Percentiles rank a stretch among this genome's conserved stretches.
phyloP scores from a whole-genome alignment of 2,329 filamentous ascomycete species.

The Phyllosticta capitalensis region DNA sequence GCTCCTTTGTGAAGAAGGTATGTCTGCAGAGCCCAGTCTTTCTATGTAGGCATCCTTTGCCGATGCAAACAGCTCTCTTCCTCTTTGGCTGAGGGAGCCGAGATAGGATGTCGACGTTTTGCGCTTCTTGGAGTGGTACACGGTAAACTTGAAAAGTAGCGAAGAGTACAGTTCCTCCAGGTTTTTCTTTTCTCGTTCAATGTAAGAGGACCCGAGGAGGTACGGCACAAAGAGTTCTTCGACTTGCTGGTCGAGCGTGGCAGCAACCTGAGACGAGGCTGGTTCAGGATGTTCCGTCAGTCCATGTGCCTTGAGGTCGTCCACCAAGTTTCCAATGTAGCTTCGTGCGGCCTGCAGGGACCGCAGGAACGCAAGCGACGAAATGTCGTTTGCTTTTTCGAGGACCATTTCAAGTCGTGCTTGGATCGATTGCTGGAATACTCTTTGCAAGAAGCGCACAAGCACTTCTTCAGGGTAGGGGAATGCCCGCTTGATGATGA shows the following conservation, averaged over 20 bases:
- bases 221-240: constrained; percentile 59
- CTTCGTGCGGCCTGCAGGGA: constrained; percentile 83
- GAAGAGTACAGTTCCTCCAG: constrained; percentile 81
- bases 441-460: constrained; percentile 83
- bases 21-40: constrained; percentile 76
- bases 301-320: constrained; percentile 89
- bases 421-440: constrained; percentile 97
- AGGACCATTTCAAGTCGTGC: constrained; percentile 91
- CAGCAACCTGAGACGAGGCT: constrained; percentile 74
- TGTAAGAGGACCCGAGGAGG: constrained; percentile 55
- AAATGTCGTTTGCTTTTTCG: constrained; percentile 86
- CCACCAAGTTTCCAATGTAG: constrained; percentile 79
- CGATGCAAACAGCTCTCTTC: constrained; percentile 76
- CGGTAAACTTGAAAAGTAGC: constrained; percentile 87
- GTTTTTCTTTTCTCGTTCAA: constrained; percentile 55
- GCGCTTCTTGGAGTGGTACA: constrained; percentile 83
- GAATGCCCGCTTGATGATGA: constrained; percentile 92
- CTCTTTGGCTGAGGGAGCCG: constrained; percentile 80
- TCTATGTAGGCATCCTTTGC: constrained; percentile 89
- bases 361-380: constrained; percentile 81
- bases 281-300: constrained; percentile 92
- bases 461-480: constrained; percentile 93
- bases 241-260: constrained; percentile 56
- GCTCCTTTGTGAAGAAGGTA: constrained; percentile 77
- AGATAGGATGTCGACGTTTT: constrained; percentile 89